Conservation (phyloP, 768 basidiomycete species). For the Pleurotus platypus region DNA sequence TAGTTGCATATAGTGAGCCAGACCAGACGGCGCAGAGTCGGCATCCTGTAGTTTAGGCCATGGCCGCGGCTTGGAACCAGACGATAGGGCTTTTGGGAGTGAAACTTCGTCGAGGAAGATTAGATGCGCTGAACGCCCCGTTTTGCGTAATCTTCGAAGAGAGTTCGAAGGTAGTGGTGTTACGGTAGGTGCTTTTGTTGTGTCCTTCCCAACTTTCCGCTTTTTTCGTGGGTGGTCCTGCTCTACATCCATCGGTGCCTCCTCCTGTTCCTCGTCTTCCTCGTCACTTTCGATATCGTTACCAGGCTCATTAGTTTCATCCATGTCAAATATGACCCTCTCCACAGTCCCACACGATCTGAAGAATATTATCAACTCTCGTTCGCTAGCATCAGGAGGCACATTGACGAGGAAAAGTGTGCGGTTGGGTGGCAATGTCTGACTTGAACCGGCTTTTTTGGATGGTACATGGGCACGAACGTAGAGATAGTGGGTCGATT, state of each 20-base stretch:
- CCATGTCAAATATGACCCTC: slow-evolving; percentile 60
- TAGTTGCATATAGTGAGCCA: slow-evolving; percentile 65
- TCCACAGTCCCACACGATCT: slow-evolving; percentile 76
- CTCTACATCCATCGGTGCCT: slow-evolving; percentile 24
- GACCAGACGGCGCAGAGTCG: slow-evolving; percentile 50
- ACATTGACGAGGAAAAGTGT: slow-evolving; percentile 89
- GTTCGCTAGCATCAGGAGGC: slow-evolving; percentile 83
- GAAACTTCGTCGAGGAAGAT: slow-evolving; percentile 68
- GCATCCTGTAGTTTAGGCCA: slow-evolving; percentile 56
- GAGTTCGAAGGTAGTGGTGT: slow-evolving; percentile 53
- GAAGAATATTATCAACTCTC: slow-evolving; percentile 78
- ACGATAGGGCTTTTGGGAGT: slow-evolving; percentile 58
- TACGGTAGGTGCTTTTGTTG: slow-evolving; percentile 42
- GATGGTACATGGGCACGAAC: slow-evolving; percentile 60
- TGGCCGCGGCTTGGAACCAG: slow-evolving; percentile 48
- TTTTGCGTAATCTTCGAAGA: slow-evolving; percentile 55
- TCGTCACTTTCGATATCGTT: slow-evolving; percentile 26
- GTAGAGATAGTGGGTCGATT: slow-evolving; percentile 71
- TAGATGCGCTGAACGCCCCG: slow-evolving; percentile 73
- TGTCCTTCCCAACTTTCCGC: slow-evolving; percentile 33
- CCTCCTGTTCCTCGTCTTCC: slow-evolving; percentile 29
- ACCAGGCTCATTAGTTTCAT: slow-evolving; percentile 21
- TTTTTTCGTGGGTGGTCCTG: slow-evolving; percentile 34
- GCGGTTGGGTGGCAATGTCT: slow-evolving; percentile 50
- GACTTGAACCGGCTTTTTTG: slow-evolving; percentile 28